Conservation (phyloP, 1,139 yeast species). For the Geotrichum reessii region DNA sequence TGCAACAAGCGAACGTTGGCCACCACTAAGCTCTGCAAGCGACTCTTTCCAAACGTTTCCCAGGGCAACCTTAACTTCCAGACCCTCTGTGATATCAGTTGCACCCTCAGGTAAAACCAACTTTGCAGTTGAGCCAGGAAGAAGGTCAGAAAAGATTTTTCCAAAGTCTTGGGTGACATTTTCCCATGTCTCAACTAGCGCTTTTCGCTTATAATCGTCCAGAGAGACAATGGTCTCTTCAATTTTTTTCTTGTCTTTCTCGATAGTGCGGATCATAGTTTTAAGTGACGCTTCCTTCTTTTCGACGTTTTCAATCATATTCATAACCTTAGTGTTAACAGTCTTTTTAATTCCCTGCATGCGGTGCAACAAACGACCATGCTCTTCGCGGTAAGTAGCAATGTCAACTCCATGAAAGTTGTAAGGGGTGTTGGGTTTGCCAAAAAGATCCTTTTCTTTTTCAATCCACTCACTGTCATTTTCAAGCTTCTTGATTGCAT, state of each 20-base stretch:
- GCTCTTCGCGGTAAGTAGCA: conserved; percentile 55
- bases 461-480: conserved; percentile 67
- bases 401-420: conserved; percentile 46
- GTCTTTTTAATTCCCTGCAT: conserved; percentile 71
- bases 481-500: conserved; percentile 46
- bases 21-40: conserved; percentile 92
- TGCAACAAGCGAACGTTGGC: conserved; percentile 92
- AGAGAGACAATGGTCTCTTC: conserved; percentile 82
- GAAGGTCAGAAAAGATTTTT: conserved; percentile 77
- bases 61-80: conserved; percentile 83
- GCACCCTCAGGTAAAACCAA: conserved; percentile 68
- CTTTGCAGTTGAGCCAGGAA: conserved; percentile 89
- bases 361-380: conserved; percentile 53
- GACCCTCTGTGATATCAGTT: conserved; percentile 80
- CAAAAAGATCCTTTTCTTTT: conserved; percentile 49
- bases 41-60: conserved; percentile 97
- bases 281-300: conserved; percentile 75
- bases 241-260: conserved; percentile 83
- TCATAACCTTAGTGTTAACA: conserved; percentile 85
- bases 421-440: conserved; percentile 35
- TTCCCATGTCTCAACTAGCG: conserved; percentile 76
- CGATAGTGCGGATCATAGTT: conserved; percentile 80
- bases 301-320: conserved; percentile 90
- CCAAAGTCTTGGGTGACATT: conserved; percentile 82
- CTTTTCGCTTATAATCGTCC: conserved; percentile 80